These are phyloP conservation scores for Metarhizium album DNA, from an alignment of 2,329 filamentous ascomycete species.

Conservation along the genomic window DNA sequence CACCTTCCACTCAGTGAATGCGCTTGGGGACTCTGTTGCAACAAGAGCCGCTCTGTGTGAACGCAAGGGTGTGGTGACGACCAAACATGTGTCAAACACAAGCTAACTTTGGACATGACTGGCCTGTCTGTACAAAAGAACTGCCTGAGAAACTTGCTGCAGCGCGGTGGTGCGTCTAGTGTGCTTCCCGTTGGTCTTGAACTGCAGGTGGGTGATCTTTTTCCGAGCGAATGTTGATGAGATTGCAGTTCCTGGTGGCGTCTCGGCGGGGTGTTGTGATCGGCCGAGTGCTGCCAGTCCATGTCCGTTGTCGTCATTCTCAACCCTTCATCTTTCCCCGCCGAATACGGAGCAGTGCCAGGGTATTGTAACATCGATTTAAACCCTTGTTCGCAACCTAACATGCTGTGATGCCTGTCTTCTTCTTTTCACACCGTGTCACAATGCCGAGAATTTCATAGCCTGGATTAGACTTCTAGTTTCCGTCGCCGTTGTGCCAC, in stretches of 20 bases:
- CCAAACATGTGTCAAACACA: neutral
- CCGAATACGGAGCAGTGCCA: no score
- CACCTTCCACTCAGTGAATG: no score
- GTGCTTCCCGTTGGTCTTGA: neutral
- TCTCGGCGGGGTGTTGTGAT: neutral
- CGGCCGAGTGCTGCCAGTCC: neutral
- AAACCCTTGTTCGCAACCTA: no score
- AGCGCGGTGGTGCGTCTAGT: neutral
- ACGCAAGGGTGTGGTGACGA: no score
- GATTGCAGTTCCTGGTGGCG: neutral
- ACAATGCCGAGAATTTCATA: no score
- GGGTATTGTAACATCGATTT: neutral
- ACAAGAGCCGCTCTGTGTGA: no score
- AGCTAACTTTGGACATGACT: neutral
- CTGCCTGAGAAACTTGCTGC: neutral
- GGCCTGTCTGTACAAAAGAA: neutral
- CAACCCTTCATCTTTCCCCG: no score
- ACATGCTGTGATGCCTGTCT: no score
- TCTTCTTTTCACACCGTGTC: no score
- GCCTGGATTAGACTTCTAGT: no score
- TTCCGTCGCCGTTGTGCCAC: no score
- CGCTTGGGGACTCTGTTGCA: no score
- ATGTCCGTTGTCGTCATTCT: neutral
- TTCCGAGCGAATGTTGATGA: neutral
- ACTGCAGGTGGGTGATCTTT: neutral